A percentile compares a stretch with the other conserved stretches of the same genome.
Evolutionary conservation across 768 basidiomycete species (phyloP).

Genomic region (Cyathus striatus): DNA sequence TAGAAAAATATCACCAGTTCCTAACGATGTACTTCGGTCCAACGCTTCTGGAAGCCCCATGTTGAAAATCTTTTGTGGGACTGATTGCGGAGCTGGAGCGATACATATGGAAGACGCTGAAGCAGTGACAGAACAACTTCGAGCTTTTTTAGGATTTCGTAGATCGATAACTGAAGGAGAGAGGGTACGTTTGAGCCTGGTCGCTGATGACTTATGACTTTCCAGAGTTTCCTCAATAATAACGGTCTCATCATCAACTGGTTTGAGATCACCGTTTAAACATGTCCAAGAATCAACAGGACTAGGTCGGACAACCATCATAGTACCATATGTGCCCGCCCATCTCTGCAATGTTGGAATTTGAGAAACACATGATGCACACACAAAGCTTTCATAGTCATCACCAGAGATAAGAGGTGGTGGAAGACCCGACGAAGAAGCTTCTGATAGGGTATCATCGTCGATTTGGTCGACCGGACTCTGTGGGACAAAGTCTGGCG

Average conservation of each 20-base stretch:
- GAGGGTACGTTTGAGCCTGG: slow-evolving; percentile 47
- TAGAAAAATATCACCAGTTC: slow-evolving; percentile 72
- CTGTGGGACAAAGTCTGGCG: slow-evolving; percentile 19
- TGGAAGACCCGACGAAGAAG: slow-evolving; percentile 61
- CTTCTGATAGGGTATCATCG: slow-evolving; percentile 52
- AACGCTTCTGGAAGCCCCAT: slow-evolving; percentile 12
- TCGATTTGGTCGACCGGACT: slow-evolving; percentile 22
- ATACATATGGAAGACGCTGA: slow-evolving; percentile 35
- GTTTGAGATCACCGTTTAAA: slow-evolving; percentile 26
- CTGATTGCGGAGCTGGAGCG: slow-evolving; percentile 44
- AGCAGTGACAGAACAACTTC: slow-evolving; percentile 14
- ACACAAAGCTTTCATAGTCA: slow-evolving; percentile 76
- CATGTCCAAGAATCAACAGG: slow-evolving; percentile 46
- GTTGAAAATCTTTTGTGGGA: slow-evolving; percentile 42
- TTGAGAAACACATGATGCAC: slow-evolving; percentile 59
- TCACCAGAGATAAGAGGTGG: slow-evolving; percentile 60
- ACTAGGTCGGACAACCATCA: slow-evolving; percentile 59
- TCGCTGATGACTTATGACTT: slow-evolving; percentile 10
- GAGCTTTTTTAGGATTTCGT: slow-evolving; percentile 31
- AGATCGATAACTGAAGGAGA: slow-evolving; percentile 30
- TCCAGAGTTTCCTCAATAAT: slow-evolving; percentile 17
- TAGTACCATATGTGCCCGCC: slow-evolving; percentile 64
- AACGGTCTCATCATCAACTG: slow-evolving; percentile 16
- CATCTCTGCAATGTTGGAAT: slow-evolving; percentile 50
- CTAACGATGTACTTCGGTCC: slow-evolving; percentile 26